Evolutionary conservation across 306 rosid species (phyloP), one percentile per base, ranked within the genome.

Genomic region (Sindora glabra): DNA sequence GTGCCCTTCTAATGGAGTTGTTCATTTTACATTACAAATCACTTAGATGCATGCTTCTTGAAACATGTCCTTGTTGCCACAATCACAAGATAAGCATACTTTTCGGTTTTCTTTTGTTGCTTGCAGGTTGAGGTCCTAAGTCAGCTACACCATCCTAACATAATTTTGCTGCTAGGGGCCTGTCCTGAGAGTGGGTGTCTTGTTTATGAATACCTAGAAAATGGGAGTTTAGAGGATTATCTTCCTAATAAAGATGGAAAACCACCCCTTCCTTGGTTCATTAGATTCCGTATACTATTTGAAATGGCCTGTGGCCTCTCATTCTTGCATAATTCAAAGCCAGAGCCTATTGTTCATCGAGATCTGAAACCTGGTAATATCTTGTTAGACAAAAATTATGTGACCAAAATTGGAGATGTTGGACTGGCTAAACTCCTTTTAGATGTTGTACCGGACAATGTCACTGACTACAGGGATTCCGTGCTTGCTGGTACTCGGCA

Each of bases 331-430:
- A 80, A 81, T 66, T 74, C 94, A 16, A 81, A 88, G 82, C 89
- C 91, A 37, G 94, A 86, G 51, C 85, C 96, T 22, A 78, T 88
- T 34, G 91, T 92, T 39, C 98, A 92, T 63, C 84, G 98, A 68
- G 98, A 92, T 77, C 57, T 92, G 52, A 92, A 92, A 78, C 98
- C 98, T 7, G 96, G 95, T 16, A 92, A 92, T 70, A 74, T 92
- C 74, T 71, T 92, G 74, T 69, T 92, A 57, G 96, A 86, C 79
- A 76, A 67, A 64, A 86, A 92, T 52, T 81, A 67, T 51, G 86
- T 86, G 62, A 84, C 88, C 95, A 92, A 92, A 74, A 88, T 92
- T 36, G 70, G 88, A 23, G 98, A 92, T 33, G 95, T 88, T 32
- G 98, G 98, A 54, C 74, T 92, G 45, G 96, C 98, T 56, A 88